Conservation (phyloP, 2,329 filamentous ascomycete species). For the Alternaria incomplexa region DNA sequence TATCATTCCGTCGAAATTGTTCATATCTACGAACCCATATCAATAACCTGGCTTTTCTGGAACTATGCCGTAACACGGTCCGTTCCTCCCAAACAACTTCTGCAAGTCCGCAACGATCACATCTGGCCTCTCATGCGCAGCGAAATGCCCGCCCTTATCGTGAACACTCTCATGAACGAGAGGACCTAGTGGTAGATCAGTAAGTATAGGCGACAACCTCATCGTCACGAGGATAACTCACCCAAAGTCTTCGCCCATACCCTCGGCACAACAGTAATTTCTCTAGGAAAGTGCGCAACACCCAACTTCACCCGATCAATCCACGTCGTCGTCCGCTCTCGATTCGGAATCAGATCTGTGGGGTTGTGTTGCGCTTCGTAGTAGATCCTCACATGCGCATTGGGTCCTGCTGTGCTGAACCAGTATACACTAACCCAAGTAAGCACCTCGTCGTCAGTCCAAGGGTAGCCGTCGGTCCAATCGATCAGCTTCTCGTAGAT, state of each 20-base stretch:
- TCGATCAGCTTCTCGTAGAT: slow-evolving; percentile 81
- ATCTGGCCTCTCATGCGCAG: slow-evolving; percentile 64
- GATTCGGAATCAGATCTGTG: slow-evolving; percentile 28
- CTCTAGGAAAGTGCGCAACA: slow-evolving; percentile 63
- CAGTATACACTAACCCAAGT: slow-evolving; percentile 78
- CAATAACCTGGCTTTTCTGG: slow-evolving; percentile 39
- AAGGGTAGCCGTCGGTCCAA: slow-evolving; percentile 75
- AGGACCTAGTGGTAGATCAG: slow-evolving; percentile 33
- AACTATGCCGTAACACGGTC: slow-evolving; percentile 42
- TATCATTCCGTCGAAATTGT: background rate
- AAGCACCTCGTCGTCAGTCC: slow-evolving; percentile 77
- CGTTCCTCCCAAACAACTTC: slow-evolving; percentile 63
- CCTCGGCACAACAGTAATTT: slow-evolving; percentile 61
- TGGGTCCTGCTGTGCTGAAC: slow-evolving; percentile 72
- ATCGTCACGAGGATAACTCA: slow-evolving; percentile 1
- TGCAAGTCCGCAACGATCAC: slow-evolving; percentile 60
- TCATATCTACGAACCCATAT: background rate
- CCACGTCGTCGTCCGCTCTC: slow-evolving; percentile 50
- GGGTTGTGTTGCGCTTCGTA: slow-evolving; percentile 65
- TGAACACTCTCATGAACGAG: slow-evolving; percentile 64
- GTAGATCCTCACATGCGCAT: slow-evolving; percentile 72
- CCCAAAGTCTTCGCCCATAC: slow-evolving; percentile 66
- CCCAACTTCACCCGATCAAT: slow-evolving; percentile 59
- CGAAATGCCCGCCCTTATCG: slow-evolving; percentile 65
- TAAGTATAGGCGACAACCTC: background rate